Conservation (phyloP, 2,329 filamentous ascomycete genomes). For the Phialophora macrospora region DNA sequence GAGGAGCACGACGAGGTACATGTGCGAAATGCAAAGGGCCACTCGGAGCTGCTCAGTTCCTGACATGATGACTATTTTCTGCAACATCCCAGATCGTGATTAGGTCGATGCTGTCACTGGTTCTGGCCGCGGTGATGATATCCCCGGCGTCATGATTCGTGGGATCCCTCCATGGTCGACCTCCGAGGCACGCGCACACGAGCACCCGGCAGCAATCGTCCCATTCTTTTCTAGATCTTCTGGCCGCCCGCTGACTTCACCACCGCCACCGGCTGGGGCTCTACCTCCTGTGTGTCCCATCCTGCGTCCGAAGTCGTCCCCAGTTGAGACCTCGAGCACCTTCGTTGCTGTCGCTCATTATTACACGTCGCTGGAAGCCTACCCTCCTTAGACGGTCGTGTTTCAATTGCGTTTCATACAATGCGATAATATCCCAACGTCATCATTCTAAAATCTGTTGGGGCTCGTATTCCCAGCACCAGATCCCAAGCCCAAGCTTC, state of each 20-base stretch:
- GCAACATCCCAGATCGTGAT: constrained; percentile 11
- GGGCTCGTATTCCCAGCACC: constrained; percentile 12
- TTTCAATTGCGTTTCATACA: constrained; percentile 28
- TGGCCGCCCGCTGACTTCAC: neutral
- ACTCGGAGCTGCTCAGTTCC: constrained; percentile 16
- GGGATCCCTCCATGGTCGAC: constrained; percentile 20
- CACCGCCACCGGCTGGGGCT: neutral
- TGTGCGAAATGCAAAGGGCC: neutral
- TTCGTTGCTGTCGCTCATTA: constrained; percentile 20
- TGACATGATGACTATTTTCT: constrained; percentile 16
- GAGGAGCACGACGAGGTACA: neutral
- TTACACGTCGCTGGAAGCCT: neutral
- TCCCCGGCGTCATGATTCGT: constrained; percentile 14
- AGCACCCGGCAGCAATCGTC: constrained; percentile 4
- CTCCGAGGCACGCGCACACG: constrained; percentile 17
- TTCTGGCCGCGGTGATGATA: constrained; percentile 10
- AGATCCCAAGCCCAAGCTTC: constrained; percentile 6
- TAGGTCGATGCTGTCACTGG: constrained; percentile 9
- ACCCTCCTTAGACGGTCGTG: constrained; percentile 10
- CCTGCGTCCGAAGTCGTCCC: neutral
- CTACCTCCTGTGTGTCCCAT: neutral
- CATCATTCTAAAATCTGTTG: constrained; percentile 26
- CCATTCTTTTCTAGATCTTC: constrained; percentile 12
- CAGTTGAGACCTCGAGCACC: neutral
- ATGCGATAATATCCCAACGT: constrained; percentile 22